Base-by-base conservation (phyloP, 371 early-diverging fungal genomes). In the Mortierella sp. region DNA sequence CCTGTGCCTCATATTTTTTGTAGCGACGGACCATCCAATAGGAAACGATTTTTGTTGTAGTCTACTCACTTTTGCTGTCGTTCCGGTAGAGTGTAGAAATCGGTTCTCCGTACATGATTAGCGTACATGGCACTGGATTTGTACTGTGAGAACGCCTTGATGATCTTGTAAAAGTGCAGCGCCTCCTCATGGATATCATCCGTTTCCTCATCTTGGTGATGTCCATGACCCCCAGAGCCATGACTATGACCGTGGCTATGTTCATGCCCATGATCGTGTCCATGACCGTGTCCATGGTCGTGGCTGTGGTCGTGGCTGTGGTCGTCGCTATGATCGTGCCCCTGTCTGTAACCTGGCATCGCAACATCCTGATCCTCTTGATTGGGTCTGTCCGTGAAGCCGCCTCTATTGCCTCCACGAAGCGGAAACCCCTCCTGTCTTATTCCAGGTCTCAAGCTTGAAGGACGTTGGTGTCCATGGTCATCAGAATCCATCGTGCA, bases 121-220 rank as follows among this genome's bases (percentile, higher is more conserved):
- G 85, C 80, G 27, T 86, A 84, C 22, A 92, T 81, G 1, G 90
- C 80, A 64, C 89, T 88, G 14, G 81, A 63, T 61, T 86, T 87
- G 81, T 96, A 96, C 49, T 85, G 83, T 41, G 86, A 79, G 62
- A 92, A 92, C 1, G 93, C 90, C 29, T 86, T 83, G 53, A 93
- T 68, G 16, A 92, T 90, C 45, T 89, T 89, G 24, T 81, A 78
- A 55, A 89, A 85, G 59, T 87, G 88, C 37, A 78, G 49, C 19
- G 71, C 54, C 31, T 85, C 85, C 34, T 79, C 79, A 37, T 72
- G 63, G 12, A 64, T 57, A 25, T 72, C 78, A 9, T 79, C 68
- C 2, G 74, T 66, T 16, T 54, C 44, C 3, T 50, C 66, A 16
- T 50, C 55, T 0, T 28, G 25, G 17, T 41, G 16, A 13, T 51